A percentile compares a stretch with the other conserved stretches of the same genome.
phyloP scores from a whole-genome alignment of 1,284 basidiomycete genomes.

The Hemileia vastatrix region DNA sequence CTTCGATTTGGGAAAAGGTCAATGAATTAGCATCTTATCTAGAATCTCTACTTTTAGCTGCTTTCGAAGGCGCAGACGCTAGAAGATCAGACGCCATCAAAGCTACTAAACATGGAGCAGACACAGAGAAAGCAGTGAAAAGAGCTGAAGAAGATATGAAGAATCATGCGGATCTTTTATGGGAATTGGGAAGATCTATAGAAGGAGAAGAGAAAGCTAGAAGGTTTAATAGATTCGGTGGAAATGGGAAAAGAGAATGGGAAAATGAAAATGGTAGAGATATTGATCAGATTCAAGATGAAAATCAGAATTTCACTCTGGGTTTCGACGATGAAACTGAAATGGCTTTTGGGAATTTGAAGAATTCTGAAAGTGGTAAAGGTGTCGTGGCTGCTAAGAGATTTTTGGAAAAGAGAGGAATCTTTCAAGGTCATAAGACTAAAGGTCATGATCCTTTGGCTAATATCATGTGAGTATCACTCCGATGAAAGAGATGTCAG shows the following conservation, averaged over 20 bases:
- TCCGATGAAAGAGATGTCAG: no score
- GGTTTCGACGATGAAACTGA: neutral
- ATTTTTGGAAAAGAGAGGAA: neutral
- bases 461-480: neutral
- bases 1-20: neutral
- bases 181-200: constrained; percentile 5
- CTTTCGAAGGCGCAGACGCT: constrained; percentile 33
- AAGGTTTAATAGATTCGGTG: neutral
- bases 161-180: constrained; percentile 15
- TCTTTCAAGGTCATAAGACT: neutral
- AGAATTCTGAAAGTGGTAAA: neutral
- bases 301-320: neutral
- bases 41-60: constrained; percentile 28
- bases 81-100: constrained; percentile 11
- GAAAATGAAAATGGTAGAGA: neutral
- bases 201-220: neutral
- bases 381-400: neutral
- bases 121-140: neutral
- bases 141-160: constrained; percentile 21
- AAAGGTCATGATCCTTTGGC: neutral
- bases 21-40: constrained; percentile 25
- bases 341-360: neutral
- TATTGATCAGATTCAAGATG: neutral
- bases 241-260: neutral
- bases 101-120: neutral